A percentile compares a stretch with the other conserved stretches of the same genome.
Conservation (phyloP, 495 filamentous ascomycete genomes). For the Wilcoxina mikolae region DNA sequence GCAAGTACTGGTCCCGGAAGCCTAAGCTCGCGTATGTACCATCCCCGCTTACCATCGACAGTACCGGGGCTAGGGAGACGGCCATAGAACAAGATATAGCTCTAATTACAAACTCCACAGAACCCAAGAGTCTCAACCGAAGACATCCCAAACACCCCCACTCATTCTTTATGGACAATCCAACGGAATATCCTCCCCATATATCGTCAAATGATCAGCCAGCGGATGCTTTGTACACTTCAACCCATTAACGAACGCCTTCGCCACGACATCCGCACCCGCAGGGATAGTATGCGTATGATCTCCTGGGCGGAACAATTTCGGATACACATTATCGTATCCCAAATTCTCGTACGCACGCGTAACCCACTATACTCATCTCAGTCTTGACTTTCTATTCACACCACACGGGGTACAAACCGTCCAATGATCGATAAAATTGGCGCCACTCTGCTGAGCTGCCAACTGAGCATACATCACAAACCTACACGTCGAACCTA, state of each 20-base stretch:
- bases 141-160: too few species aligned
- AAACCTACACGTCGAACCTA: slow-evolving; percentile 31
- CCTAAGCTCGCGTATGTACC: too few species aligned
- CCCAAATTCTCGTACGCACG: slow-evolving; percentile 38
- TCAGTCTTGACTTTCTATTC: not conserved
- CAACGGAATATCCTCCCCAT: slow-evolving; percentile 14
- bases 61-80: too few species aligned
- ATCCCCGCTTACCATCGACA: too few species aligned
- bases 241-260: slow-evolving; percentile 49
- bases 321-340: slow-evolving; percentile 34
- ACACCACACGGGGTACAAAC: slow-evolving; percentile 25
- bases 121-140: too few species aligned
- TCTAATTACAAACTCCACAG: too few species aligned
- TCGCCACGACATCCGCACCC: slow-evolving; percentile 44
- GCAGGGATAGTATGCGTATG: slow-evolving; percentile 50
- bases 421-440: slow-evolving; percentile 47
- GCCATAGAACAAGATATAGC: too few species aligned
- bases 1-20: too few species aligned
- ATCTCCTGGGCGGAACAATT: slow-evolving; percentile 42
- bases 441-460: slow-evolving; percentile 33
- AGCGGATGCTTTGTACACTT: slow-evolving; percentile 29
- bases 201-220: slow-evolving; percentile 24
- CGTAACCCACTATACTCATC: slow-evolving; percentile 35
- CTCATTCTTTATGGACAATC: slow-evolving; percentile 10
- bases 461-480: slow-evolving; percentile 43